phyloP scores from a whole-genome alignment of 768 basidiomycete species.

The Lyophyllum atratum region DNA sequence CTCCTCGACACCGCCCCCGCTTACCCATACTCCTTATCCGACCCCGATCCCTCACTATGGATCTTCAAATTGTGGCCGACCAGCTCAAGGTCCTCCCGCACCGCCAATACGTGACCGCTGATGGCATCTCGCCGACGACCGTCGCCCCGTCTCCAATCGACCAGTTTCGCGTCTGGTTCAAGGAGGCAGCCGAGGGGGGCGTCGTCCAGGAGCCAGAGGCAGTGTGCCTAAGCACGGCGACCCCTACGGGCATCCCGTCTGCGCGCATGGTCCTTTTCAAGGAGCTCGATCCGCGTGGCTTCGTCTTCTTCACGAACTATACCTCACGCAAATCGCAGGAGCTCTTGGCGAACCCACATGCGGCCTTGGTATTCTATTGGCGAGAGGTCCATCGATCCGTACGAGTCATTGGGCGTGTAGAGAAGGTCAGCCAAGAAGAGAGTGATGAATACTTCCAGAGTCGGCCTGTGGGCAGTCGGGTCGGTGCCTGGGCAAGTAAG shows the following conservation, averaged over 20 bases:
- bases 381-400: conserved; percentile 78
- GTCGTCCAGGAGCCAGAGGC: conserved; percentile 85
- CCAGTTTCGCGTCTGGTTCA: conserved; percentile 90
- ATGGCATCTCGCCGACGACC: conserved; percentile 60
- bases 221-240: conserved; percentile 79
- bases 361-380: conserved; percentile 92
- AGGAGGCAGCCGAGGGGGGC: conserved; percentile 52
- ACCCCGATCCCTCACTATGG: conserved; percentile 27
- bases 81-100: conserved; percentile 73
- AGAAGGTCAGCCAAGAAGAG: conserved; percentile 72
- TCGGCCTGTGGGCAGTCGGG: conserved; percentile 78
- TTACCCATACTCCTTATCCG: neutral
- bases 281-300: conserved; percentile 84
- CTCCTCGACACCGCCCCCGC: neutral
- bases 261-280: conserved; percentile 91
- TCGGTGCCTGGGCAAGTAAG: conserved; percentile 93
- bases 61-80: conserved; percentile 48
- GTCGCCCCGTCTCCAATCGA: conserved; percentile 71
- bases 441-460: conserved; percentile 81
- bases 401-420: conserved; percentile 82
- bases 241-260: conserved; percentile 75
- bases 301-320: conserved; percentile 98
- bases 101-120: conserved; percentile 71
- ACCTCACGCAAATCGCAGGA: conserved; percentile 89
- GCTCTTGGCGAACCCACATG: conserved; percentile 73